These are phyloP conservation scores for Fomes fomentarius DNA, from an alignment of 1,284 basidiomycete species.

Conservation along the genomic window DNA sequence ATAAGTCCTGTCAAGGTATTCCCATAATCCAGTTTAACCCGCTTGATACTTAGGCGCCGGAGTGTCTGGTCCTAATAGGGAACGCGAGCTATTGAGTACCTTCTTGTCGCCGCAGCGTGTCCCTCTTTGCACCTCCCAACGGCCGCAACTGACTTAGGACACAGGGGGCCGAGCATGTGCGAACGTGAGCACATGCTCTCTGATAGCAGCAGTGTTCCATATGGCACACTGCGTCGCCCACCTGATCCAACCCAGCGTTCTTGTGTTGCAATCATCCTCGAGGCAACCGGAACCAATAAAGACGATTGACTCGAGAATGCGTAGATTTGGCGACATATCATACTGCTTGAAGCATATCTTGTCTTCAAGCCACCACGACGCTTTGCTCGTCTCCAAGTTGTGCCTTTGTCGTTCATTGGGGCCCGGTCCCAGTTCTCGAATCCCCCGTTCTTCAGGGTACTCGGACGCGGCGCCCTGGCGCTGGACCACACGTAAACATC, in stretches of 20 bases:
- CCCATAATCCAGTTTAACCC: neutral
- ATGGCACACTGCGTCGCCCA: slow-evolving; percentile 8
- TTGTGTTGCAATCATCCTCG: slow-evolving; percentile 17
- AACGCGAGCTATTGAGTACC: neutral
- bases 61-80: neutral
- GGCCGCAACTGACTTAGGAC: neutral
- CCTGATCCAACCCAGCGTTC: neutral
- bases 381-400: too few relatives aligned
- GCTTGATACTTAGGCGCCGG: neutral
- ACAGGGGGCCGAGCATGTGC: slow-evolving; percentile 10
- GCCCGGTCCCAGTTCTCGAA: neutral
- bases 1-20: neutral
- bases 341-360: neutral
- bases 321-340: neutral
- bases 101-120: neutral
- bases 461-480: neutral
- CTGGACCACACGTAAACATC: neutral
- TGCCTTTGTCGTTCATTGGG: too few relatives aligned
- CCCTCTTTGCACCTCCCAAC: slow-evolving; percentile 1
- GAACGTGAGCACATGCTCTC: slow-evolving; percentile 6
- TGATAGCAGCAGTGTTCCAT: slow-evolving; percentile 11
- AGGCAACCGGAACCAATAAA: slow-evolving; percentile 8
- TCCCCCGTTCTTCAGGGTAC: neutral
- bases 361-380: neutral
- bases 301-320: neutral